These are phyloP conservation scores for Candida tibetensis DNA, from an alignment of 805 yeast species.

Conservation along the genomic window DNA sequence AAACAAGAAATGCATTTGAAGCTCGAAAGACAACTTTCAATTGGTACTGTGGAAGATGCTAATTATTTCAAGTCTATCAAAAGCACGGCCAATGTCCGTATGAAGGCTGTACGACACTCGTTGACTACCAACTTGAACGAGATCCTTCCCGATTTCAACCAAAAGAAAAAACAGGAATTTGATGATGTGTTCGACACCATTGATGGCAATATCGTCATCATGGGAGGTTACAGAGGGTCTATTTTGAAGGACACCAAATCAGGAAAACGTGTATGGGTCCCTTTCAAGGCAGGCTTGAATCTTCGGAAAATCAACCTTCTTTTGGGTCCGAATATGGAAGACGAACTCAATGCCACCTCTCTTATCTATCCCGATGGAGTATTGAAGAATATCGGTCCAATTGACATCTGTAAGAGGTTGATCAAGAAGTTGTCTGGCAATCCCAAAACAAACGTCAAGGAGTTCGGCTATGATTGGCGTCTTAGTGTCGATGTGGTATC, in stretches of 20 bases:
- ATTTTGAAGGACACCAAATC: conserved; percentile 66
- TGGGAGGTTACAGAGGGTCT: conserved; percentile 91
- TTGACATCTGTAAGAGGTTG: conserved; percentile 68
- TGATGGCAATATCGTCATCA: conserved; percentile 73
- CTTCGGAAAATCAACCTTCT: conserved; percentile 64
- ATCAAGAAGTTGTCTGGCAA: conserved; percentile 51
- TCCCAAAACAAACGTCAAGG: conserved; percentile 59
- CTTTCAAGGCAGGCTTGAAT: conserved; percentile 79
- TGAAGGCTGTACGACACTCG: conserved; percentile 67
- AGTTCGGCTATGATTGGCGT: conserved; percentile 96
- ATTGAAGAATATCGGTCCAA: conserved; percentile 80
- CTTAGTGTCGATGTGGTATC: conserved; percentile 59
- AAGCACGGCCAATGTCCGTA: conserved; percentile 63
- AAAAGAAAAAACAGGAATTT: conserved; percentile 19
- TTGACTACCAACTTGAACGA: conserved; percentile 49
- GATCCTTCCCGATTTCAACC: conserved; percentile 32
- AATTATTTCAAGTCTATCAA: conserved; percentile 50
- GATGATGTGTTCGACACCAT: conserved; percentile 55
- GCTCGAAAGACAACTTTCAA: conserved; percentile 53
- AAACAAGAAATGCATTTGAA: conserved; percentile 37
- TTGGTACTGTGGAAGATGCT: conserved; percentile 64
- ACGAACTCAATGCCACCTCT: conserved; percentile 56
- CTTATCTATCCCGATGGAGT: conserved; percentile 70
- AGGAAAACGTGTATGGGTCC: conserved; percentile 76
- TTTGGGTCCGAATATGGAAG: conserved; percentile 70